Percentiles rank a stretch among this genome's conserved stretches.
These are phyloP conservation scores for Carex myosuroides DNA, from an alignment of 176 grass and related monocot genomes.

Conservation along the genomic window DNA sequence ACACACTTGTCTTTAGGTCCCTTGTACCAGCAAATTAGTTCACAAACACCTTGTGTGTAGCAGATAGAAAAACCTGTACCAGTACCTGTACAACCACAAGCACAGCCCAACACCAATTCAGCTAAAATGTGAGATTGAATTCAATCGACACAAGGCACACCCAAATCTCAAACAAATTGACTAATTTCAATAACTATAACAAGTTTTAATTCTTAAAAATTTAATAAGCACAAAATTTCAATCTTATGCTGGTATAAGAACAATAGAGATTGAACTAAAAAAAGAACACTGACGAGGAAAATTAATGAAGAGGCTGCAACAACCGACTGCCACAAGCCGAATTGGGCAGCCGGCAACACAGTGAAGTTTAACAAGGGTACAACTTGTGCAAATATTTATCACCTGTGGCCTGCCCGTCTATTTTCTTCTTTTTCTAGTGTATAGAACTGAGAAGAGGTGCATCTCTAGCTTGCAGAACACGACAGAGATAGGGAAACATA, in stretches of 20 bases:
- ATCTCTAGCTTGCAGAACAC: not conserved
- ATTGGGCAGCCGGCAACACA: not conserved
- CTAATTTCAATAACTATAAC: not conserved
- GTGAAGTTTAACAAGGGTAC: not conserved
- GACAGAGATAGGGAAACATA: not conserved
- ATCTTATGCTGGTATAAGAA: not conserved
- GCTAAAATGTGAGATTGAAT: not conserved
- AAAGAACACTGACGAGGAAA: not conserved
- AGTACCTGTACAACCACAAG: not conserved
- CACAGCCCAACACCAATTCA: not conserved
- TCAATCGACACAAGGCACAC: not conserved
- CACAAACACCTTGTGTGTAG: not conserved
- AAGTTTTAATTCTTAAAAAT: not conserved
- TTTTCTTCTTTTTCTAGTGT: not conserved
- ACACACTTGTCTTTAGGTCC: not conserved
- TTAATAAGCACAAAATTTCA: not conserved
- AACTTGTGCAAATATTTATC: not conserved
- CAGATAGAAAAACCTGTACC: not conserved
- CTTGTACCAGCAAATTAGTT: not conserved
- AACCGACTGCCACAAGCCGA: not conserved
- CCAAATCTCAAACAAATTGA: not conserved
- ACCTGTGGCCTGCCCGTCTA: not conserved
- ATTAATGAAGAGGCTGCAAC: not conserved
- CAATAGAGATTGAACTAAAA: not conserved
- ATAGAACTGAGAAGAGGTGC: not conserved